Conservation (phyloP, 306 rosid genomes). For the Cucurbita ficifolia region DNA sequence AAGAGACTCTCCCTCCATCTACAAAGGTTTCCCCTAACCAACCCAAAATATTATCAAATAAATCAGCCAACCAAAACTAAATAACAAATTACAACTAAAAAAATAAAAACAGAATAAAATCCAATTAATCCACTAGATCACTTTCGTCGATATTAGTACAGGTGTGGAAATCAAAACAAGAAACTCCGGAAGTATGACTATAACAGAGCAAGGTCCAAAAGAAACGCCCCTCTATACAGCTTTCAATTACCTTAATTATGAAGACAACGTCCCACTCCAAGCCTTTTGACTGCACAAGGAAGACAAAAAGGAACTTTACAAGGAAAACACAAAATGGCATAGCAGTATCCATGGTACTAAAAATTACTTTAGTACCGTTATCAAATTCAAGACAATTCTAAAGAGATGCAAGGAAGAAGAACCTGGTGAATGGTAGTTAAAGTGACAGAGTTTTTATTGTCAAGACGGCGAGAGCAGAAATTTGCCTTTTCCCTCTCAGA, state of each 20-base stretch:
- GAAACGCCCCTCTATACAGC: neutral
- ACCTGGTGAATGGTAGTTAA: slow-evolving; percentile 98
- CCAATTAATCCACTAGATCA: neutral
- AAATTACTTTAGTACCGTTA: neutral
- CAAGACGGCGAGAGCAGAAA: slow-evolving; percentile 46
- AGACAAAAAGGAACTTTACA: neutral
- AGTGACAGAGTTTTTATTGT: slow-evolving; percentile 65
- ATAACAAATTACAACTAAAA: neutral
- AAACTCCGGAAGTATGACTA: neutral
- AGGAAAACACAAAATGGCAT: neutral
- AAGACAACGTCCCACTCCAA: slow-evolving; percentile 96
- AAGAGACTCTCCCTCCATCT: neutral
- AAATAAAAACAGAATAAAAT: neutral
- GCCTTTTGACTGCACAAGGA: slow-evolving; percentile 72
- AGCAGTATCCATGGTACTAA: neutral
- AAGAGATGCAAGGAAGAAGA: neutral
- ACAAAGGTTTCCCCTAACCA: neutral
- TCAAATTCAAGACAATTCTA: neutral
- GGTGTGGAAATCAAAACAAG: neutral
- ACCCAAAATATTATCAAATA: neutral
- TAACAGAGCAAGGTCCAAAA: neutral
- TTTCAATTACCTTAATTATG: slow-evolving; percentile 64
- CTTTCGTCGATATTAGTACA: neutral
- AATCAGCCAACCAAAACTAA: neutral
- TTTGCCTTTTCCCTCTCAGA: slow-evolving; percentile 73